Evolutionary conservation across 352 stramenopile genomes (phyloP), one percentile per base, ranked within the genome.

Genomic region (Globisporangium cylindrosporum): DNA sequence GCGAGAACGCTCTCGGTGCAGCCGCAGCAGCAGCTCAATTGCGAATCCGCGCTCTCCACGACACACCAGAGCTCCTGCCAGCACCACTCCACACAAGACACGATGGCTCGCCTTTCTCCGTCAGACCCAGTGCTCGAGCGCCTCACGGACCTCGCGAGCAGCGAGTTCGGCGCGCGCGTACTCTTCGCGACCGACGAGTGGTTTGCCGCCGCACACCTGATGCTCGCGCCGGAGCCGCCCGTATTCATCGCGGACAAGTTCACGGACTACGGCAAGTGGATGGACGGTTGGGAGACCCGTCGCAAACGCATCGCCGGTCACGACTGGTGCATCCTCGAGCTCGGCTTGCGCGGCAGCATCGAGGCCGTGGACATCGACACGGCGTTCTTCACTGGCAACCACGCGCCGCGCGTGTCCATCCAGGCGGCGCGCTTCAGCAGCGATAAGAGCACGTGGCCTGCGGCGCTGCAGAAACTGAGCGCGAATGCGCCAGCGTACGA

Each of bases 261-360:
- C 80, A 98, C 93, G 49, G 77, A 80, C 61, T 97, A 94, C 63
- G 92, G 94, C 67, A 98, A 98, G 74, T 97, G 97, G 75, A 98
- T 99, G 94, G 94, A 98, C 77, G 94, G 95, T 18, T 98, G 95
- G 95, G 96, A 98, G 76, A 98, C 94, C 27, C 93, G 94, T 0
- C 82, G 95, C 68, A 97, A 98, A 75, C 81, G 82, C 59, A 74
- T 84, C 15, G 71, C 86, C 3, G 90, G 90, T 8, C 90, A 92
- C 66, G 96, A 99, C 81, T 99, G 93, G 91, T 91, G 89, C 62
- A 76, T 98, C 29, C 58, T 99, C 14, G 87, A 94, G 62, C 76
- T 99, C 24, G 95, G 94, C 0, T 75, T 92, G 53, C 79, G 81
- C 18, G 84, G 83, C 3, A 69, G 74, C 25, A 70, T 96, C 51